Conservation (phyloP, 2,329 filamentous ascomycete species). For the Alternaria tenuissima region DNA sequence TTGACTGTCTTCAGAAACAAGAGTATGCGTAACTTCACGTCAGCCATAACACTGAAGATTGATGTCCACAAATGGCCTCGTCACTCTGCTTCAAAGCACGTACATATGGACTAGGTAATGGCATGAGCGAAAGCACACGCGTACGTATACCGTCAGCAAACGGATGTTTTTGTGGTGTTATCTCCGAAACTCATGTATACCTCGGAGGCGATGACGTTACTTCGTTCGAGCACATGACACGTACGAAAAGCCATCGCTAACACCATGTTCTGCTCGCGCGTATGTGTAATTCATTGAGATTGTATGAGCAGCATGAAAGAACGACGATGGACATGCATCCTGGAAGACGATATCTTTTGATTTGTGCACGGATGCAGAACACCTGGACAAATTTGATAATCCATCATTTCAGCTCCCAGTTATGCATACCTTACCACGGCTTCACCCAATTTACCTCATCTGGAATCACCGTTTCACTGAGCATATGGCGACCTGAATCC, state of each 20-base stretch:
- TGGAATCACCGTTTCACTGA: neutral
- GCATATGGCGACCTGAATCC: neutral
- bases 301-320: neutral
- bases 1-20: neutral
- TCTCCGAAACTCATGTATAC: neutral
- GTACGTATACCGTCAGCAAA: conserved; percentile 6
- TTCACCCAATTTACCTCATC: neutral
- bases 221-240: neutral
- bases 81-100: neutral
- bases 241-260: neutral
- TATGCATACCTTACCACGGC: neutral
- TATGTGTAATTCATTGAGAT: neutral
- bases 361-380: neutral
- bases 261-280: neutral
- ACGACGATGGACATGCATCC: neutral
- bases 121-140: neutral
- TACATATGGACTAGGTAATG: neutral
- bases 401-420: too few relatives aligned
- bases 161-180: neutral
- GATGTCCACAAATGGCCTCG: neutral
- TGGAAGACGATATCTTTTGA: neutral
- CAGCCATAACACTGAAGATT: neutral
- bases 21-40: neutral
- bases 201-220: neutral
- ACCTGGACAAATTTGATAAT: too few relatives aligned